Evolutionary conservation across 2,329 filamentous ascomycete species (phyloP).

Genomic region (Fusarium mexicanum): DNA sequence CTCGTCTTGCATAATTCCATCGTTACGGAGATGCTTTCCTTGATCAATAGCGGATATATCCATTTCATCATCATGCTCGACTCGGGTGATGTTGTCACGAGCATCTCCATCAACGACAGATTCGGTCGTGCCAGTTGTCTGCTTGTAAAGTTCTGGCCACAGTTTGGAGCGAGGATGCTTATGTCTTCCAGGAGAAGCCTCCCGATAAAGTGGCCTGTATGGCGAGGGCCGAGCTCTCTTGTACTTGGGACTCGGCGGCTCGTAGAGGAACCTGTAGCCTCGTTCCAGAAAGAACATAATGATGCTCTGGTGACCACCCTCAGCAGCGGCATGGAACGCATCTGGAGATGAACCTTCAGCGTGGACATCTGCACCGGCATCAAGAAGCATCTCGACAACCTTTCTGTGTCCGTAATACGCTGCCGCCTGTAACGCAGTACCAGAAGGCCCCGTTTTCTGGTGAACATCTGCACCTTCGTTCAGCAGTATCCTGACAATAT

Average conservation of each 20-base stretch:
- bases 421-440: constrained; percentile 1
- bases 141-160: neutral
- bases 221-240: neutral
- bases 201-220: neutral
- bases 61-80: neutral
- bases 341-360: neutral
- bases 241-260: neutral
- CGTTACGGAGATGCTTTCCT: too few species aligned
- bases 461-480: neutral
- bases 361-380: neutral
- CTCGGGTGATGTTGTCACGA: neutral
- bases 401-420: constrained; percentile 2
- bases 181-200: neutral
- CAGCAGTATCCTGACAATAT: neutral
- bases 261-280: neutral
- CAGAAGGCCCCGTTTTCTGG: neutral
- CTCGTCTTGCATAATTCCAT: accelerated
- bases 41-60: neutral
- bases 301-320: constrained; percentile 11
- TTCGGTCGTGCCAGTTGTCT: accelerated
- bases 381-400: neutral
- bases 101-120: neutral
- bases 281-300: neutral
- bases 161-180: neutral
- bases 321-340: constrained; percentile 6